A percentile compares a stretch with the other conserved stretches of the same genome.
phyloP scores from a whole-genome alignment of 164 flowering plant species.

The Kingdonia uniflora region DNA sequence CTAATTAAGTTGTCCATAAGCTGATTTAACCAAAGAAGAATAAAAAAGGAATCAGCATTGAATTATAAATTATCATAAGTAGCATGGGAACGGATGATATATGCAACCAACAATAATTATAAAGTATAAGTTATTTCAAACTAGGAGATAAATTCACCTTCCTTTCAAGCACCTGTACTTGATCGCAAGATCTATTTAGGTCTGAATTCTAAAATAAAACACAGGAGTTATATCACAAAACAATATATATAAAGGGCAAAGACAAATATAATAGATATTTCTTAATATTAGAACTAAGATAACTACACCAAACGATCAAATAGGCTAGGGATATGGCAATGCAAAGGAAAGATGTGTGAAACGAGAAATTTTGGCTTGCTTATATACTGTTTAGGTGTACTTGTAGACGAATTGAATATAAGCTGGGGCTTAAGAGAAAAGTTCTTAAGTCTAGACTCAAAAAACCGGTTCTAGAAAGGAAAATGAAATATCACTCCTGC shows the following conservation, averaged over 20 bases:
- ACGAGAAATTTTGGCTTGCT: too few relatives aligned
- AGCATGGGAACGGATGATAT: neutral
- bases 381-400: too few relatives aligned
- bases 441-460: too few relatives aligned
- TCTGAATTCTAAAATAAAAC: conserved; percentile 44
- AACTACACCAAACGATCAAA: too few relatives aligned
- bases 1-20: conserved; percentile 62
- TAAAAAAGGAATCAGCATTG: neutral
- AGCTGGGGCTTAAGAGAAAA: too few relatives aligned
- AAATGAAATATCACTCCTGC: too few relatives aligned
- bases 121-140: neutral
- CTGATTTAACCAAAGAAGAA: conserved; percentile 49
- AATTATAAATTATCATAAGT: neutral
- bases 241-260: too few relatives aligned
- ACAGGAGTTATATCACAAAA: neutral
- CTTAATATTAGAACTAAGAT: too few relatives aligned
- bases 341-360: too few relatives aligned
- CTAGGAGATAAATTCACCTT: conserved; percentile 32
- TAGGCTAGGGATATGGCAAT: too few relatives aligned
- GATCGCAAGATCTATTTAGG: conserved; percentile 53
- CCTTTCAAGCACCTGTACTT: conserved; percentile 57
- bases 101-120: neutral
- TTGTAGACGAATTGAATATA: neutral
- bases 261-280: too few relatives aligned
- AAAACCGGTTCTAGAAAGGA: too few relatives aligned